These are phyloP conservation scores for Aspergillus diversus DNA, from an alignment of 495 filamentous ascomycete species.

Conservation along the genomic window DNA sequence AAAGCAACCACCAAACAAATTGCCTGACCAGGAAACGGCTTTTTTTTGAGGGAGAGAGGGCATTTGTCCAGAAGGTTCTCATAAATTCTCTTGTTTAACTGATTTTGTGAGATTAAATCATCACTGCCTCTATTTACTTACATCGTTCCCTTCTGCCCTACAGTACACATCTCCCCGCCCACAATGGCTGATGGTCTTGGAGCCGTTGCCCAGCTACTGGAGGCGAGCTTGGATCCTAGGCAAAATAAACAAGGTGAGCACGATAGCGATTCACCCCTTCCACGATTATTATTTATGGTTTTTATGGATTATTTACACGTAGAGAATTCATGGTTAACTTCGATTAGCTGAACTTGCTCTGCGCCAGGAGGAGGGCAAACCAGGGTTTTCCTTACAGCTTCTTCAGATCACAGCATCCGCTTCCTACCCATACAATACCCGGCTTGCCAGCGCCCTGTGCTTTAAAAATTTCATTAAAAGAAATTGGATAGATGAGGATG, in stretches of 20 bases:
- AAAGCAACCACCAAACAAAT: slow-evolving; percentile 40
- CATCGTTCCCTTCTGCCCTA: slow-evolving; percentile 9
- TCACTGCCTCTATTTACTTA: background rate
- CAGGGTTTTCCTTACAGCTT: slow-evolving; percentile 83
- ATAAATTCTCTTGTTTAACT: background rate
- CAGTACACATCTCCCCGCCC: slow-evolving; percentile 35
- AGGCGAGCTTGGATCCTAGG: slow-evolving; percentile 81
- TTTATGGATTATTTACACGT: background rate
- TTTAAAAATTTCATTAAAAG: slow-evolving; percentile 98
- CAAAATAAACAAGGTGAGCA: slow-evolving; percentile 84
- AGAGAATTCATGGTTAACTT: slow-evolving; percentile 21
- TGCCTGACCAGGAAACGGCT: slow-evolving; percentile 36
- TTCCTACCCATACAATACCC: slow-evolving; percentile 67
- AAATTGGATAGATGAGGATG: slow-evolving; percentile 93
- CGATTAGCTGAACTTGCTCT: slow-evolving; percentile 76
- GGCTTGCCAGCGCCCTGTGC: slow-evolving; percentile 88
- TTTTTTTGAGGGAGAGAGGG: slow-evolving; percentile 11
- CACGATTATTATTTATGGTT: slow-evolving; percentile 18
- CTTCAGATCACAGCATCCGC: slow-evolving; percentile 84
- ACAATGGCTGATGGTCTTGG: slow-evolving; percentile 77
- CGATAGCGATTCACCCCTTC: background rate
- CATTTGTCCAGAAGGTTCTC: slow-evolving; percentile 8
- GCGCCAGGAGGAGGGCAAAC: slow-evolving; percentile 72
- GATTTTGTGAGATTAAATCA: too few relatives aligned
- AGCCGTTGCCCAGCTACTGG: slow-evolving; percentile 74